These are phyloP conservation scores for Chrysophaeum taylorii DNA, from an alignment of 352 stramenopile genomes.

Conservation along the genomic window DNA sequence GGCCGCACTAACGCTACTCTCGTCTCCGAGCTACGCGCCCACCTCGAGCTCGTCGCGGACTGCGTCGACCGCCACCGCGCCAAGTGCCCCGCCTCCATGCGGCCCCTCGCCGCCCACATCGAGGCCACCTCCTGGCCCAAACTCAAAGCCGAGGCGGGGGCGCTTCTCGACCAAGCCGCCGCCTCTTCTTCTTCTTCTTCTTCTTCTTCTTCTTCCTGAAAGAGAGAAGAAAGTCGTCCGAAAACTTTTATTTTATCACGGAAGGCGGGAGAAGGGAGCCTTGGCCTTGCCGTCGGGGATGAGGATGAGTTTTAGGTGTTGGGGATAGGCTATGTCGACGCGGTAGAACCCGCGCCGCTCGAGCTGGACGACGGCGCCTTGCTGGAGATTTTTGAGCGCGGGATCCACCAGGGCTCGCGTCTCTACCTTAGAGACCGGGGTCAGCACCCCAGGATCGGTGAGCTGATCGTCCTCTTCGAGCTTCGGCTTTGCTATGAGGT, in stretches of 20 bases:
- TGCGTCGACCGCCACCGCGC: conserved; percentile 17
- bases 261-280: conserved; percentile 20
- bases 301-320: conserved; percentile 85
- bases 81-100: conserved; percentile 19
- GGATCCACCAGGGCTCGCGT: conserved; percentile 84
- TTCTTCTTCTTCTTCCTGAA: too few relatives aligned
- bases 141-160: neutral
- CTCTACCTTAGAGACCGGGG: conserved; percentile 81
- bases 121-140: neutral
- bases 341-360: conserved; percentile 96
- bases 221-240: too few relatives aligned
- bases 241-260: too few relatives aligned
- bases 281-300: conserved; percentile 94
- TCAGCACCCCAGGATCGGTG: conserved; percentile 77
- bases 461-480: conserved; percentile 96
- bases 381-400: conserved; percentile 79
- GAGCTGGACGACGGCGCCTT: conserved; percentile 92
- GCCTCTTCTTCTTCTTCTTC: too few relatives aligned
- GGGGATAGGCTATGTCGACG: conserved; percentile 36
- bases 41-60: conserved; percentile 12
- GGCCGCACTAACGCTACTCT: neutral
- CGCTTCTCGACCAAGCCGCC: neutral
- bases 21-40: neutral
- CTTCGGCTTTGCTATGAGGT: conserved; percentile 95
- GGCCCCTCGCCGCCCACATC: conserved; percentile 17